Evolutionary conservation across 768 basidiomycete genomes (phyloP), one percentile per base, ranked within the genome.

Genomic region (Inosperma sp.): DNA sequence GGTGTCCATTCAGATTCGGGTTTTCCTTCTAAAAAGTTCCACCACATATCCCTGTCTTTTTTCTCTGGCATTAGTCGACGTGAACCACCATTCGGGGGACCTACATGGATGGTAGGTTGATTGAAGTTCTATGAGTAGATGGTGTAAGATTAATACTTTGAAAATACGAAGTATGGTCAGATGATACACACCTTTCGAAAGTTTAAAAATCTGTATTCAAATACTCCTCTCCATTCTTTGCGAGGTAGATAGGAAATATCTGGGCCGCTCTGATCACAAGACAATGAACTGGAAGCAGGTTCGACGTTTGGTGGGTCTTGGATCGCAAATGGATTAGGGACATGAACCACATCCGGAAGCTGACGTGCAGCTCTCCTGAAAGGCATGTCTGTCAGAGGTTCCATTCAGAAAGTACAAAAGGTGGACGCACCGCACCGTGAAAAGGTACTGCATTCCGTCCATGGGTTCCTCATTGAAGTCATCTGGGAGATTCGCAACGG

Each of bases 361-460:
- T 68, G 60, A 26, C 79, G 78, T 48, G 85, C 83, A 62, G 89
- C 85, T 48, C 89, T 84, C 57, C 89, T 91, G 52, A 45, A 52
- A 12, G 40, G 23, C 46, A 26, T 48, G 40, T 26, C 48, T n/a
- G 37, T 44, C 23, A 42, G 49, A 45, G 17, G 14, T n/a, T 27
- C 35, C 17, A 22, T 44, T 17, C 37, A 42, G 52, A 25, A 16
- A 34, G 16, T 44, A 22, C 6, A 45, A 39, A 21, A 51, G 51
- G 45, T 39, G 2, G 5, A 57, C 71, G 45, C 62, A 88, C 89
- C 89, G 78, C 35, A 91, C 89, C 44, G 80, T 80, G 66, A 91
- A 90, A 35, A 92, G 73, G 64, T 92, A 91, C 59, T 91, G 77
- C 75, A 86, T 57, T 2, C 89, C 89, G 66, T 91, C 84, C 59